Base-by-base conservation (phyloP, 306 rosid genomes). In the Rosa multiflora region DNA sequence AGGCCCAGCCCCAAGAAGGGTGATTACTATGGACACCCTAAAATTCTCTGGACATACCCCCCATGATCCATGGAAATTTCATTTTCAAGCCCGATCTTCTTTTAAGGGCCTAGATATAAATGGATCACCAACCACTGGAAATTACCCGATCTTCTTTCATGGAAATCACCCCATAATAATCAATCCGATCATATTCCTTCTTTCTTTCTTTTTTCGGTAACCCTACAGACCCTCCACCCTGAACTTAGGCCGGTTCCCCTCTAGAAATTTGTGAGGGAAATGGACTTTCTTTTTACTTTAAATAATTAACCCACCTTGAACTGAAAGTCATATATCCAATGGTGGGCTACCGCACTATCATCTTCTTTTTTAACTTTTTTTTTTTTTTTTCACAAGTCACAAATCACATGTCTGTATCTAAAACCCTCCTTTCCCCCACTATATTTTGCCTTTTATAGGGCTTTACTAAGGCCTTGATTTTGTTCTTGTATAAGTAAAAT, bases 311-410 rank as follows among this genome's bases (percentile, higher is more conserved):
- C 79, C 55, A 64, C 61, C 75, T 79, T 74, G 74, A 75, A 12
- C 73, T 42, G 10, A 2, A 66, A 73, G 73, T 85, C 76, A 1
- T 10, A 66, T 77, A 70, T 72, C 77, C 64, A 68, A 62, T 76
- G 76, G 84, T 56, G 87, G 83, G 86, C 85, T 72, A 83, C 73
- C 83, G 87, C 92, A 80, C 87, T 78, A 79, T 44, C 44, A 18
- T 18, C 44, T 8, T 13, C 39, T 9, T 40, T 51, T 37, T 37
- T 26, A 3, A 18, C 21, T 4, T 29, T 39, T 49, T 20, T 44
- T 48, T 26, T 63, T 14, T 43, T 8, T 70, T 72, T 35, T 37
- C 44, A 39, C 29, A 1, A 67, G 26, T 39, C 14, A 8, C 40
- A 35, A 64, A 64, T 77, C 75, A 85, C 13, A 69, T 71, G 73